Evolutionary conservation across 2,329 filamentous ascomycete genomes (phyloP).

Genomic region (Neopestalotiopsis rosae): DNA sequence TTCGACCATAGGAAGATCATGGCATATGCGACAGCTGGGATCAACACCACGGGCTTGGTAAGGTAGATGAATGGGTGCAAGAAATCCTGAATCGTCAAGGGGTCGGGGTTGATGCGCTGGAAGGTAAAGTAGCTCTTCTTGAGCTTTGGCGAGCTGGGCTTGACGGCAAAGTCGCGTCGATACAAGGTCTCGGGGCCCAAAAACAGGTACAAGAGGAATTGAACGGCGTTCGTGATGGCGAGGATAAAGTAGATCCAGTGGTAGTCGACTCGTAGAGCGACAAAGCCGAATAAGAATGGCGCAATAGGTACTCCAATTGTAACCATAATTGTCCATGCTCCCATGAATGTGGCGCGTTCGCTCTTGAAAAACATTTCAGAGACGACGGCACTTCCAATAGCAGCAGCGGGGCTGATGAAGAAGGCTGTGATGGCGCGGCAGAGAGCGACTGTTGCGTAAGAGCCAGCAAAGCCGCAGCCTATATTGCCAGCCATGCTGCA

Average conservation of each 20-base stretch:
- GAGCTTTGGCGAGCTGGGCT: slow-evolving; percentile 42
- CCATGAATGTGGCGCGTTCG: slow-evolving; percentile 59
- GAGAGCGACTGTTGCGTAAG: slow-evolving; percentile 53
- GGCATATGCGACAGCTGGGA: slow-evolving; percentile 58
- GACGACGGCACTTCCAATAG: slow-evolving; percentile 62
- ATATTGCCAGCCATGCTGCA: slow-evolving; percentile 55
- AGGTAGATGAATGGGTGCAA: slow-evolving; percentile 51
- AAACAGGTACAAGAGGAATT: slow-evolving; percentile 62
- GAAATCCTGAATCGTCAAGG: slow-evolving; percentile 55
- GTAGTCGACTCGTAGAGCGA: slow-evolving; percentile 56
- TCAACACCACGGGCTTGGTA: slow-evolving; percentile 50
- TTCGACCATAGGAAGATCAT: slow-evolving; percentile 62
- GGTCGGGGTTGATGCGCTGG: slow-evolving; percentile 56
- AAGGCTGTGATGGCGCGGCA: slow-evolving; percentile 59
- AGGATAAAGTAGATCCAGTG: slow-evolving; percentile 66
- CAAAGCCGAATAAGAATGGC: slow-evolving; percentile 46
- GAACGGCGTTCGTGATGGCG: slow-evolving; percentile 61
- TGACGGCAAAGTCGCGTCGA: slow-evolving; percentile 41
- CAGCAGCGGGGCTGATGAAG: slow-evolving; percentile 59
- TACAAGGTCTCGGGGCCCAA: slow-evolving; percentile 62
- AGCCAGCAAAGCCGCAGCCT: slow-evolving; percentile 55
- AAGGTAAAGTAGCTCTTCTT: slow-evolving; percentile 50
- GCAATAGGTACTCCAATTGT: slow-evolving; percentile 34
- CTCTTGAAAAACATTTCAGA: slow-evolving; percentile 63
- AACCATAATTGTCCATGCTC: slow-evolving; percentile 54